Percentiles rank a stretch among this genome's conserved stretches.
phyloP scores from a whole-genome alignment of 106 monocot species.

The Dendrobium catenatum region DNA sequence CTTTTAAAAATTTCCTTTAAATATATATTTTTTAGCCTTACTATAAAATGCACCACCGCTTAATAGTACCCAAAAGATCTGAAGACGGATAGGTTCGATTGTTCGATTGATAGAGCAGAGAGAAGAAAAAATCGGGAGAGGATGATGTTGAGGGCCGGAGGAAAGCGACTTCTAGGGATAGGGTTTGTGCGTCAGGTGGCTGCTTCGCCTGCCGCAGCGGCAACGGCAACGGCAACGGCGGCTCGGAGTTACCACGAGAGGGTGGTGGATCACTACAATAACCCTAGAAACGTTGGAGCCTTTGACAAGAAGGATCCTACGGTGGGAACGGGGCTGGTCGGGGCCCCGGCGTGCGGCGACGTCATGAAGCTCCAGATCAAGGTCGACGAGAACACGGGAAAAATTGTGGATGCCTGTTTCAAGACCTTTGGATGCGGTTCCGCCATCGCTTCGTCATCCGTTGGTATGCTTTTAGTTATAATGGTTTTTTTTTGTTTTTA shows the following conservation, averaged over 20 bases:
- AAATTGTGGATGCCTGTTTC: slow-evolving; percentile 78
- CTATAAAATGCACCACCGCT: too few species aligned
- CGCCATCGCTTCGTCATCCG: slow-evolving; percentile 82
- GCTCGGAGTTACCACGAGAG: slow-evolving; percentile 62
- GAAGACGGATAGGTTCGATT: too few species aligned
- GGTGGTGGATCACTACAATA: slow-evolving; percentile 86
- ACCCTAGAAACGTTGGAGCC: slow-evolving; percentile 82
- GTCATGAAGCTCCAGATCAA: slow-evolving; percentile 91
- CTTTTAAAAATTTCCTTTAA: too few species aligned
- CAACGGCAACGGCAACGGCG: neutral
- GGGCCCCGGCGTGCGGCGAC: slow-evolving; percentile 82
- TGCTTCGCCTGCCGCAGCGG: neutral
- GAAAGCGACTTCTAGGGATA: slow-evolving; percentile 7
- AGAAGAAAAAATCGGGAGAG: neutral
- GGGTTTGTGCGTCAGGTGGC: slow-evolving; percentile 10
- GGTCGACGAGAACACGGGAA: slow-evolving; percentile 63
- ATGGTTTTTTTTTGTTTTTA: neutral
- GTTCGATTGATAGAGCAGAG: neutral
- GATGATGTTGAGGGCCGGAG: slow-evolving; percentile 6
- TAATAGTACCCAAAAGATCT: too few species aligned
- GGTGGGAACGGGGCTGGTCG: slow-evolving; percentile 78
- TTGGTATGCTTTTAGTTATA: slow-evolving; percentile 27
- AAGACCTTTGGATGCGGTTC: slow-evolving; percentile 94
- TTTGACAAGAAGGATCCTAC: slow-evolving; percentile 77
- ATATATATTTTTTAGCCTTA: too few species aligned